phyloP scores from a whole-genome alignment of 257 asterid genomes.

The Solanum clarkiae region DNA sequence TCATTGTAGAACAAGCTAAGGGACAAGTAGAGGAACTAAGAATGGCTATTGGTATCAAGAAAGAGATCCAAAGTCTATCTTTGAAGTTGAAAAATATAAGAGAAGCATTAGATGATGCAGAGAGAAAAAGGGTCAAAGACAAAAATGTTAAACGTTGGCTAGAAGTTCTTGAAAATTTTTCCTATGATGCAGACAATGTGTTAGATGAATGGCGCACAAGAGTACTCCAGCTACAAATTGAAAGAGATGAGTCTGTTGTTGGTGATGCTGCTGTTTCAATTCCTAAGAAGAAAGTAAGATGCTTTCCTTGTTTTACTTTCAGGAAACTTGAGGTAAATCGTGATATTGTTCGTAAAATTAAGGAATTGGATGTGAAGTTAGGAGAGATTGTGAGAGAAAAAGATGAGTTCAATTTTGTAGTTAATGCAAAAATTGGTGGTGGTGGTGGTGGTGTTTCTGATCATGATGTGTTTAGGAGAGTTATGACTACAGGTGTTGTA shows the following conservation, averaged over 20 bases:
- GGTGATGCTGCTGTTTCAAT: background rate
- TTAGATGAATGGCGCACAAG: slow-evolving; percentile 7
- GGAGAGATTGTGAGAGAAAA: slow-evolving; percentile 1
- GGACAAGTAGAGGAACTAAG: background rate
- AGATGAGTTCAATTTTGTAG: background rate
- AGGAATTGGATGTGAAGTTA: background rate
- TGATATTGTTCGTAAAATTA: slow-evolving; percentile 1
- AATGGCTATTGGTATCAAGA: background rate
- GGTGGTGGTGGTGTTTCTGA: background rate
- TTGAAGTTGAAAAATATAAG: background rate
- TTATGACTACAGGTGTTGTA: background rate
- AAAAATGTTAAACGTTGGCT: background rate
- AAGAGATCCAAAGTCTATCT: background rate
- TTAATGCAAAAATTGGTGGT: too few species aligned
- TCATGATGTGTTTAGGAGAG: background rate
- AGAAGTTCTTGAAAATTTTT: background rate
- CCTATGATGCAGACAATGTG: slow-evolving; percentile 8
- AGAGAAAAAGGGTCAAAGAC: background rate
- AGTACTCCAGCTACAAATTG: background rate
- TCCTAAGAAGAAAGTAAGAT: background rate
- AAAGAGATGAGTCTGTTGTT: background rate
- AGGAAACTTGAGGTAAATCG: background rate
- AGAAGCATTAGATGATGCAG: slow-evolving; percentile 4
- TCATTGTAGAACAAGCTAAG: background rate
- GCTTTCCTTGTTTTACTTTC: background rate